A percentile compares a stretch with the other conserved stretches of the same genome.
Evolutionary conservation across 2,329 filamentous ascomycete species (phyloP).

Genomic region (Hypoxylon sp.): DNA sequence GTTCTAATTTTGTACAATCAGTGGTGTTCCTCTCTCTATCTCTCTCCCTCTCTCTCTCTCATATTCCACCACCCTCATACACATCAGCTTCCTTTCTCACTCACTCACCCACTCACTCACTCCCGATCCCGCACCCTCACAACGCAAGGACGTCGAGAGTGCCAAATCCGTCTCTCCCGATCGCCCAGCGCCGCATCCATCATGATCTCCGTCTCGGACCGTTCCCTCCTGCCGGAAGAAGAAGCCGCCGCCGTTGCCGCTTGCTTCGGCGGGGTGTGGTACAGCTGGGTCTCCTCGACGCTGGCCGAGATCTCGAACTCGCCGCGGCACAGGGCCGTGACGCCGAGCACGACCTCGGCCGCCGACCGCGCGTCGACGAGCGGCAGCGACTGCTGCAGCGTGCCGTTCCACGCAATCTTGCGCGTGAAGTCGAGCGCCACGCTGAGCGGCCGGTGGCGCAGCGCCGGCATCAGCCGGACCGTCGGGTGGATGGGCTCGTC

Average conservation of each 20-base stretch:
- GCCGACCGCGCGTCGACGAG: slow-evolving; percentile 65
- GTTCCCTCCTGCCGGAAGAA: slow-evolving; percentile 34
- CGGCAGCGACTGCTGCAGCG: slow-evolving; percentile 78
- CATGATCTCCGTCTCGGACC: slow-evolving; percentile 65
- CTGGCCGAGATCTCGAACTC: slow-evolving; percentile 83
- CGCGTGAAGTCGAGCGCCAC: slow-evolving; percentile 82
- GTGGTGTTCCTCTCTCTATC: too few relatives aligned
- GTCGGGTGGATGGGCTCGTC: slow-evolving; percentile 72
- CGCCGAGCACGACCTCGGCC: slow-evolving; percentile 70
- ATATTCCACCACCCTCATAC: too few relatives aligned
- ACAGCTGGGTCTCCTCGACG: slow-evolving; percentile 79
- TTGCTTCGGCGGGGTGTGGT: slow-evolving; percentile 34
- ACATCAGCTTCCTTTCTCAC: too few relatives aligned
- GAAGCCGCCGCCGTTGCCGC: slow-evolving; percentile 5
- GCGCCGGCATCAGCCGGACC: slow-evolving; percentile 77
- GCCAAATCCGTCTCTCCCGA: slow-evolving; percentile 71
- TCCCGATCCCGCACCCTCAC: slow-evolving; percentile 61
- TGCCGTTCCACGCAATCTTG: slow-evolving; percentile 85
- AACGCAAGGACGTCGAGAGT: slow-evolving; percentile 65
- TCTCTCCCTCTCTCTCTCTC: too few relatives aligned
- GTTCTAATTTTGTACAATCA: too few relatives aligned
- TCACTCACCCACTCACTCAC: too few relatives aligned
- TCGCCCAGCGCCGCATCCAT: slow-evolving; percentile 67
- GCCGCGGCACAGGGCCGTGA: slow-evolving; percentile 79
- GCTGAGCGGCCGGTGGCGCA: slow-evolving; percentile 75